Conservation (phyloP, 805 yeast genomes). For the Schwanniomyces pseudopolymorphus region DNA sequence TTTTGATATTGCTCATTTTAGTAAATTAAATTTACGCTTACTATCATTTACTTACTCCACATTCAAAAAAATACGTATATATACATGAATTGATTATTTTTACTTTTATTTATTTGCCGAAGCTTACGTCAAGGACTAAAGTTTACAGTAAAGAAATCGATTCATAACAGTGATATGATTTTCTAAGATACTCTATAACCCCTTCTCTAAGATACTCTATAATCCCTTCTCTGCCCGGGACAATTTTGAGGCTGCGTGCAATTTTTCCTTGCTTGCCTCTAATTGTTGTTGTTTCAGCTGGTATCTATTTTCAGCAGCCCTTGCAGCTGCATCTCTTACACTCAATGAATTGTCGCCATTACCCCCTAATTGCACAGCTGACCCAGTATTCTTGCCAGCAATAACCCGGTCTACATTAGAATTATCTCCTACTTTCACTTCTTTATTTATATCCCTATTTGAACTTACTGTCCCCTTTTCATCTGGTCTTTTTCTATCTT, state of each 20-base stretch:
- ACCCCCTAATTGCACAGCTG: slow-evolving; percentile 18
- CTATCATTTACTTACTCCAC: too few relatives aligned
- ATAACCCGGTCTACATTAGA: neutral
- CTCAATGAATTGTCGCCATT: slow-evolving; percentile 2
- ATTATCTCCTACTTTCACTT: neutral
- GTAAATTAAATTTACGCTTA: too few relatives aligned
- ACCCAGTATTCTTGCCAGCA: neutral
- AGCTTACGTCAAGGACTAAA: too few relatives aligned
- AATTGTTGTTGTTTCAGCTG: slow-evolving; percentile 25
- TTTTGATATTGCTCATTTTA: too few relatives aligned
- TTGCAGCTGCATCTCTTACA: slow-evolving; percentile 35
- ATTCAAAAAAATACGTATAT: too few relatives aligned
- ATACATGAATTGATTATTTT: too few relatives aligned
- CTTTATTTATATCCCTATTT: neutral
- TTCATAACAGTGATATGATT: too few relatives aligned
- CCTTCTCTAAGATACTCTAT: slow-evolving; percentile 15
- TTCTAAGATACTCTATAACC: slow-evolving; percentile 18
- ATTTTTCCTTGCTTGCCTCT: slow-evolving; percentile 26
- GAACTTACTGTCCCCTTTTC: neutral
- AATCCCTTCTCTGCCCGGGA: slow-evolving; percentile 35
- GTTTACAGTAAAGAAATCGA: too few relatives aligned
- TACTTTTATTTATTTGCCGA: too few relatives aligned
- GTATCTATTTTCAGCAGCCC: slow-evolving; percentile 39
- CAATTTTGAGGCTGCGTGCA: slow-evolving; percentile 28
- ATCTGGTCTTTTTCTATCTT: slow-evolving; percentile 7